These are phyloP conservation scores for Harringtonia aguacate DNA, from an alignment of 2,329 filamentous ascomycete species.

Conservation along the genomic window DNA sequence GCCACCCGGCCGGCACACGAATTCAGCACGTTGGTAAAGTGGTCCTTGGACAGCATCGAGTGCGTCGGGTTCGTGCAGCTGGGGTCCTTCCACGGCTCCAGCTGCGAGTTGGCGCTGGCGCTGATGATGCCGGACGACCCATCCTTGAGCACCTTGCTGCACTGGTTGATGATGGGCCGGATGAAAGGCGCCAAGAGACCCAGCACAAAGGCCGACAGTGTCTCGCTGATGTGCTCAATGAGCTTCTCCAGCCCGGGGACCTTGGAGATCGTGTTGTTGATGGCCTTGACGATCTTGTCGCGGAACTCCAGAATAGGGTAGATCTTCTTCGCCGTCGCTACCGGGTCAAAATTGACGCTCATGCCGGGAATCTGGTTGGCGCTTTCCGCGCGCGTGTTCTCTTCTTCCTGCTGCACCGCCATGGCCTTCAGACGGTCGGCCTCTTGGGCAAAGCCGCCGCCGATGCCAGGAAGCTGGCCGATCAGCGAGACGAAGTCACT, in stretches of 20 bases:
- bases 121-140: slow-evolving; percentile 65
- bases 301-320: slow-evolving; percentile 92
- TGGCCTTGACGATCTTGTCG: slow-evolving; percentile 83
- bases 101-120: slow-evolving; percentile 62
- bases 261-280: slow-evolving; percentile 78
- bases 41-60: slow-evolving; percentile 75
- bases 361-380: slow-evolving; percentile 60
- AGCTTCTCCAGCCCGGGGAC: slow-evolving; percentile 82
- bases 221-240: slow-evolving; percentile 91
- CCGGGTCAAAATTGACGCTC: slow-evolving; percentile 65
- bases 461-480: slow-evolving; percentile 62
- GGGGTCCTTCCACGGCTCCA: slow-evolving; percentile 70
- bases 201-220: slow-evolving; percentile 81
- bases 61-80: slow-evolving; percentile 69
- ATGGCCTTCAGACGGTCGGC: slow-evolving; percentile 50
- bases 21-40: slow-evolving; percentile 72
- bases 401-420: slow-evolving; percentile 53
- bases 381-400: slow-evolving; percentile 38
- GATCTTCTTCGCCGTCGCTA: slow-evolving; percentile 68
- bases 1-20: slow-evolving; percentile 66
- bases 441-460: slow-evolving; percentile 54
- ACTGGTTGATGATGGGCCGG: slow-evolving; percentile 79
- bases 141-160: slow-evolving; percentile 73
- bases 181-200: slow-evolving; percentile 87
- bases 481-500: slow-evolving; percentile 62